A percentile compares a stretch with the other conserved stretches of the same genome.
Conservation (phyloP, 805 yeast genomes). For the Saccharomyces paradoxus region DNA sequence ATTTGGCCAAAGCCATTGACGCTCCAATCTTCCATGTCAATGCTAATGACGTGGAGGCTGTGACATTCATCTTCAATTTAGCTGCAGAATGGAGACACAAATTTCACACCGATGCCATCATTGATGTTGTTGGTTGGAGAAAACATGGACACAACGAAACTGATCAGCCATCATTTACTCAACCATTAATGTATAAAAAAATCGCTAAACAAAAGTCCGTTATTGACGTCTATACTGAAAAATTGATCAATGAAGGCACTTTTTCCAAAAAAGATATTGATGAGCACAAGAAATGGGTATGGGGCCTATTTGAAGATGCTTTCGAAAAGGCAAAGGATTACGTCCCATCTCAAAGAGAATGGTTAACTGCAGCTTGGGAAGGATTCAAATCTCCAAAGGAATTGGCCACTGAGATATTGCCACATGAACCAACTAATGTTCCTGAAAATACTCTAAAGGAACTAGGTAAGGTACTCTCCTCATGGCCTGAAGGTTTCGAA, state of each 20-base stretch:
- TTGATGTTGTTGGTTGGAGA: constrained; percentile 97
- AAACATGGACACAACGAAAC: constrained; percentile 99
- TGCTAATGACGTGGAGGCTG: constrained; percentile 95
- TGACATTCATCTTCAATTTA: constrained; percentile 81
- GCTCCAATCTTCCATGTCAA: constrained; percentile 99
- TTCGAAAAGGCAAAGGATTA: constrained; percentile 83
- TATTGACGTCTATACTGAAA: constrained; percentile 72
- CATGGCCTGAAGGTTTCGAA: constrained; percentile 81
- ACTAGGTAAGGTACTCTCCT: constrained; percentile 70
- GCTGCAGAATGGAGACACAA: constrained; percentile 98
- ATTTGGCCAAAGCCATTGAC: constrained; percentile 90
- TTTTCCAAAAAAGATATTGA: constrained; percentile 84
- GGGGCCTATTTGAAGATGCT: constrained; percentile 88
- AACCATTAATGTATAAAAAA: constrained; percentile 92
- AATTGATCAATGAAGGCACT: constrained; percentile 77
- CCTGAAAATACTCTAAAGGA: constrained; percentile 60
- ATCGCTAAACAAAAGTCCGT: constrained; percentile 86
- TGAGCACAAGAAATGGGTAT: constrained; percentile 97
- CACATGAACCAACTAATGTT: constrained; percentile 93
- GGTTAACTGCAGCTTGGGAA: constrained; percentile 99
- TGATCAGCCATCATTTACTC: constrained; percentile 98
- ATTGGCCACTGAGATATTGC: constrained; percentile 88
- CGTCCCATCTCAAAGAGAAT: constrained; percentile 85
- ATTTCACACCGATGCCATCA: constrained; percentile 92
- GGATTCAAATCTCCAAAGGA: constrained; percentile 97